Percentiles rank a stretch among this genome's conserved stretches.
These are phyloP conservation scores for Lachancea lanzarotensis DNA, from an alignment of 805 yeast species.

Conservation along the genomic window DNA sequence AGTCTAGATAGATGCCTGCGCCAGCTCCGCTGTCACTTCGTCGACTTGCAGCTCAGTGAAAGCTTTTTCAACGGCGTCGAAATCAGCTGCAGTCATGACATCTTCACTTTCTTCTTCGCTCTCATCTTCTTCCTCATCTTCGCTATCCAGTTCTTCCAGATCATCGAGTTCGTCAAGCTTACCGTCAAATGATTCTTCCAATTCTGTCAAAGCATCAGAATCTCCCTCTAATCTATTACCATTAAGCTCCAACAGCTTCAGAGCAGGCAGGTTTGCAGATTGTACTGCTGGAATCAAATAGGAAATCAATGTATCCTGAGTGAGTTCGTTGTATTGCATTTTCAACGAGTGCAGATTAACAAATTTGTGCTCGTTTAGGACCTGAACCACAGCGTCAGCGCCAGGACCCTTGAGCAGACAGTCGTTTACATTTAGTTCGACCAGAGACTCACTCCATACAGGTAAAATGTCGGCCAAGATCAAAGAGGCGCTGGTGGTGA, in stretches of 20 bases:
- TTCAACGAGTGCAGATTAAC: slow-evolving; percentile 50
- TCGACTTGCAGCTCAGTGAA: slow-evolving; percentile 33
- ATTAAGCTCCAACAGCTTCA: slow-evolving; percentile 71
- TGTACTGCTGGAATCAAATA: slow-evolving; percentile 46
- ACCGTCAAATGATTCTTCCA: slow-evolving; percentile 65
- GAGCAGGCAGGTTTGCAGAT: slow-evolving; percentile 47
- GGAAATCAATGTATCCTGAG: slow-evolving; percentile 52
- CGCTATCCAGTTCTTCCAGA: slow-evolving; percentile 72
- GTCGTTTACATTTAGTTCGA: slow-evolving; percentile 82
- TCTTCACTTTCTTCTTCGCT: slow-evolving; percentile 36
- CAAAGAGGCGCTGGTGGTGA: slow-evolving; percentile 61
- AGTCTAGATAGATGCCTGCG: slow-evolving; percentile 32
- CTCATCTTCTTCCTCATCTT: slow-evolving; percentile 44
- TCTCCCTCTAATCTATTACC: slow-evolving; percentile 94
- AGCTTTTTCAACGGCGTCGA: slow-evolving; percentile 37
- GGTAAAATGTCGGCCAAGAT: slow-evolving; percentile 57
- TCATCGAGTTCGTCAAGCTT: slow-evolving; percentile 92
- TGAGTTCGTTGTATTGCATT: slow-evolving; percentile 86
- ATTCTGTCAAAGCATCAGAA: slow-evolving; percentile 55
- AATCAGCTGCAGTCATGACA: slow-evolving; percentile 47
- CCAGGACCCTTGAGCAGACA: slow-evolving; percentile 81
- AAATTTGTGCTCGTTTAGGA: slow-evolving; percentile 38
- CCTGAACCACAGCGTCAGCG: slow-evolving; percentile 47
- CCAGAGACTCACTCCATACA: slow-evolving; percentile 55
- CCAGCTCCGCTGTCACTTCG: slow-evolving; percentile 36